A percentile compares a stretch with the other conserved stretches of the same genome.
These are phyloP conservation scores for Candida mesenterica DNA, from an alignment of 1,139 yeast species.

Conservation along the genomic window DNA sequence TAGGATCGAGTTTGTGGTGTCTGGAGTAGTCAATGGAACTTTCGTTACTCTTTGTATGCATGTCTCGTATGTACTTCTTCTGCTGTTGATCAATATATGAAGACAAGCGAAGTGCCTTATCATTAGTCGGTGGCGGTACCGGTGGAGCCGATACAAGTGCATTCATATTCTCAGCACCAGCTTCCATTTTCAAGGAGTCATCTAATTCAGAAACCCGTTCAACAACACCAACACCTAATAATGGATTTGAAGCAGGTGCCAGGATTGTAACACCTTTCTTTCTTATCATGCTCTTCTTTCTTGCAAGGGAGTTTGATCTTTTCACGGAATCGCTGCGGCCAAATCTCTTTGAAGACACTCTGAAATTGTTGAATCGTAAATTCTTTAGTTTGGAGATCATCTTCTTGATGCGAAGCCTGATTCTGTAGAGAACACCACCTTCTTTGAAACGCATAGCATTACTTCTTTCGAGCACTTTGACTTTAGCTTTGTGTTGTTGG, in stretches of 20 bases:
- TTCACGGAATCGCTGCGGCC: slow-evolving; percentile 12
- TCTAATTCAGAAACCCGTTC: slow-evolving; percentile 22
- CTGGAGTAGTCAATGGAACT: slow-evolving; percentile 19
- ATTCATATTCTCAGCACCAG: slow-evolving; percentile 28
- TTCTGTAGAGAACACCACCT: slow-evolving; percentile 32
- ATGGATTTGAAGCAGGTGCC: slow-evolving; percentile 30
- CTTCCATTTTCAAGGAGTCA: slow-evolving; percentile 26
- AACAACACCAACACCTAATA: slow-evolving; percentile 23
- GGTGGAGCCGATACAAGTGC: slow-evolving; percentile 6
- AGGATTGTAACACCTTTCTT: slow-evolving; percentile 17
- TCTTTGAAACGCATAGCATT: slow-evolving; percentile 37
- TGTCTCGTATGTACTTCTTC: slow-evolving; percentile 15
- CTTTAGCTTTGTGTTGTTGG: slow-evolving; percentile 13
- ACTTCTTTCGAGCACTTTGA: slow-evolving; percentile 20
- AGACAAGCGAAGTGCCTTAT: slow-evolving; percentile 24
- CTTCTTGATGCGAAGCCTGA: slow-evolving; percentile 27
- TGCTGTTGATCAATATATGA: slow-evolving; percentile 33
- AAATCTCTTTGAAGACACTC: slow-evolving; percentile 30
- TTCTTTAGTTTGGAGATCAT: slow-evolving; percentile 23
- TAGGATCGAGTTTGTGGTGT: slow-evolving; percentile 13
- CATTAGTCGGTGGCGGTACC: slow-evolving; percentile 5
- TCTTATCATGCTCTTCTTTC: not conserved
- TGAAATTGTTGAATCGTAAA: slow-evolving; percentile 24
- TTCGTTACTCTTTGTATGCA: slow-evolving; percentile 14
- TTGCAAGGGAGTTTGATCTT: slow-evolving; percentile 6